Evolutionary conservation across 768 basidiomycete species (phyloP), one percentile per base, ranked within the genome.

Genomic region (Tulasnella sp.): DNA sequence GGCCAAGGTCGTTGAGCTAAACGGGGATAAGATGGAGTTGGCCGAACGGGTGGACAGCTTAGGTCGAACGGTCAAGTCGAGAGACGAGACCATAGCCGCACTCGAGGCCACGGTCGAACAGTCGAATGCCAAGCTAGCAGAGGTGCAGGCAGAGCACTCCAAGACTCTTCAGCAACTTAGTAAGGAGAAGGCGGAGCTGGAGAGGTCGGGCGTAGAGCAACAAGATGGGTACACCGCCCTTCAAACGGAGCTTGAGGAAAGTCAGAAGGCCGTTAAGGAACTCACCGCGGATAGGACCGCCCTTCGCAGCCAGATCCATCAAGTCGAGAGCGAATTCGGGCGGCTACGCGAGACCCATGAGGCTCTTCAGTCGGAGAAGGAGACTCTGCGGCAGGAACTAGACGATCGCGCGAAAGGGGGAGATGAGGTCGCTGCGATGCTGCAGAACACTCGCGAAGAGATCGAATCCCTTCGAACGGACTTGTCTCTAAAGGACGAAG

Each of bases 1-100:
- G 38, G 88, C 92, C 52, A 94, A 94, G 84, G 89, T 94, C 78
- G 90, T 94, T 29, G 90, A 93, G 81, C 85, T 96, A 74, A 93
- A 91, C 2, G 88, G 89, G 45, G 86, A 85, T 77, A 93, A 91
- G 81, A 83, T 92, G 17, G 88, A 91, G 77, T 85, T 93, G 11
- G 85, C 86, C 64, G 91, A 94, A 78, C 88, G 88, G 79, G 84
- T 89, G 67, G 89, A 88, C 78, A 82, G 82, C 74, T 82, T 93
- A 75, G 86, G 90, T 76, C 85, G 86, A 72, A 84, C 86, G 11
- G 78, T 92, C 76, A 85, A 85, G 49, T 87, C 85, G 78, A 87
- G 88, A 25, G 91, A 93, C 78, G 80, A 82, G 6, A 83, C 85
- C 58, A 91, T 91, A 74, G 85, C 86, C 8, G 86, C 90, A 78